Conservation (phyloP, 75 land plant species). For the Isoetes taiwanensis region DNA sequence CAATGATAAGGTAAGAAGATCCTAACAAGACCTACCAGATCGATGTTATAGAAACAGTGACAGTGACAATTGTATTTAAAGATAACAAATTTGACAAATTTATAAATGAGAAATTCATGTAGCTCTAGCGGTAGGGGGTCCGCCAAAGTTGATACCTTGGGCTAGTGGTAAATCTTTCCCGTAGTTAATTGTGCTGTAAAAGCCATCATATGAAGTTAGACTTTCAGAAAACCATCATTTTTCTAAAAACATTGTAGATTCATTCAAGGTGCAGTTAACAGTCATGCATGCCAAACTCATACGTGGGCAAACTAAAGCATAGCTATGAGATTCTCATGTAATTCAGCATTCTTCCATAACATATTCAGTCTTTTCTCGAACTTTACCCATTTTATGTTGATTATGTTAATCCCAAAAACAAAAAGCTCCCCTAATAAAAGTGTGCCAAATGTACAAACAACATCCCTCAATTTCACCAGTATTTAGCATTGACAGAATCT, state of each 20-base stretch:
- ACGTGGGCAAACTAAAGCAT: background rate
- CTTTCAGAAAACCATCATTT: background rate
- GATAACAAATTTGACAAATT: too few relatives aligned
- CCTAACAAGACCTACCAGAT: too few relatives aligned
- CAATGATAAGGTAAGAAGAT: too few relatives aligned
- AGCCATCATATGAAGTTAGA: background rate
- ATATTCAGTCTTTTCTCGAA: background rate
- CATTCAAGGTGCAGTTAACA: background rate
- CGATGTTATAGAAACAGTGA: too few relatives aligned
- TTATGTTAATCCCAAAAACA: background rate
- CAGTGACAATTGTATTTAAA: too few relatives aligned
- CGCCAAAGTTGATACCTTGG: conserved; percentile 75
- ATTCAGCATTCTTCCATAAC: background rate
- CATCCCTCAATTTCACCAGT: background rate
- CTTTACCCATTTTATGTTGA: background rate
- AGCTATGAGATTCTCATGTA: background rate
- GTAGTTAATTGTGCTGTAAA: conserved; percentile 67
- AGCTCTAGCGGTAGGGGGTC: too few relatives aligned
- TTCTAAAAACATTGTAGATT: background rate
- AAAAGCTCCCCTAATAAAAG: background rate
- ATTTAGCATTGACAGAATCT: too few relatives aligned
- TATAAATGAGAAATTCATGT: too few relatives aligned
- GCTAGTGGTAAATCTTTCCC: conserved; percentile 66
- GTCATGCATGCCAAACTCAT: background rate
- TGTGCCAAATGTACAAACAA: background rate